Conservation (phyloP, 139 green algal genomes). For the Pseudopediastrum boryanum region DNA sequence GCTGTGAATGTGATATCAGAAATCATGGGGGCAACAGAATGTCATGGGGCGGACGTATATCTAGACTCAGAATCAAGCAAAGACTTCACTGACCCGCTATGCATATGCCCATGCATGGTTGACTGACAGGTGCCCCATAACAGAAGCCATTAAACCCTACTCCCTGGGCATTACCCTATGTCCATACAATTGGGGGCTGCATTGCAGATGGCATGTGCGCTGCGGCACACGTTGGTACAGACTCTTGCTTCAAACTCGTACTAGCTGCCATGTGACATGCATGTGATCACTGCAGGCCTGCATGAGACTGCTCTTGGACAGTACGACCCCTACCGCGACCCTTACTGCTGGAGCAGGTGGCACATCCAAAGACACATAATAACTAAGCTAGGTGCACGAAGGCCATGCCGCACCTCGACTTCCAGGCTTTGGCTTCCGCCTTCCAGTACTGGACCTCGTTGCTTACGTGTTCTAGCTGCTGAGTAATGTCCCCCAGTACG, state of each 20-base stretch:
- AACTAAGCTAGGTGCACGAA: not conserved
- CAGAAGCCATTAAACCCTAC: too few relatives aligned
- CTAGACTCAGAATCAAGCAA: not conserved
- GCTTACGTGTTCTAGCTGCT: constrained; percentile 21
- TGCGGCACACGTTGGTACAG: not conserved
- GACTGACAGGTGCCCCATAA: too few relatives aligned
- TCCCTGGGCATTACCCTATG: not conserved
- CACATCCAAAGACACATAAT: not conserved
- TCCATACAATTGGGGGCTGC: not conserved
- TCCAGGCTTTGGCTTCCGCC: constrained; percentile 27
- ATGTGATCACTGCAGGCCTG: not conserved
- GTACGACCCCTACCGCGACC: not conserved
- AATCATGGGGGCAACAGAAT: not conserved
- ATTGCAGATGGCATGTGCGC: not conserved
- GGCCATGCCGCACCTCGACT: constrained; percentile 14
- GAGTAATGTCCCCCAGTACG: constrained; percentile 12
- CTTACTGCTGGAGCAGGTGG: not conserved
- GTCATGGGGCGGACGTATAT: not conserved
- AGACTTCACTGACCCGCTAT: not conserved
- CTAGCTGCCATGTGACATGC: not conserved
- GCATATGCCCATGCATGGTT: too few relatives aligned
- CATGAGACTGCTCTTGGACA: too few relatives aligned
- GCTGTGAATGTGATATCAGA: not conserved
- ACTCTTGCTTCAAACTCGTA: not conserved
- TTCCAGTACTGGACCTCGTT: constrained; percentile 27